Evolutionary conservation across 1,139 yeast genomes (phyloP).

Genomic region (Yamadazyma dendronema): DNA sequence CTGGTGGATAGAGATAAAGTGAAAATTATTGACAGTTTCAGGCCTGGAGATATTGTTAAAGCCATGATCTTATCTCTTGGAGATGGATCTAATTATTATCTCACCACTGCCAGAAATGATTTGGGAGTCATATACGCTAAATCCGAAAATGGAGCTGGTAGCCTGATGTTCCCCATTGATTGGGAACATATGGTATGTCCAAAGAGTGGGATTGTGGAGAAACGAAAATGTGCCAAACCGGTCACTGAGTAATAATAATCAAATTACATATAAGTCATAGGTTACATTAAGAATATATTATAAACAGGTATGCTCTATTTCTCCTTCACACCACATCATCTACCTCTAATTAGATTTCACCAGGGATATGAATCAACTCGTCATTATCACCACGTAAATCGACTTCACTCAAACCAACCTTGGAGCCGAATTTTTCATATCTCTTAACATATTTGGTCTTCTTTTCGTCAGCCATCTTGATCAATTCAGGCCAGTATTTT

Average conservation of each 20-base stretch:
- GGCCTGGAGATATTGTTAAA: slow-evolving; percentile 88
- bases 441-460: slow-evolving; percentile 35
- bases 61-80: slow-evolving; percentile 84
- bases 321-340: too few species aligned
- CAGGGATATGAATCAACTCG: slow-evolving; percentile 31
- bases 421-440: slow-evolving; percentile 39
- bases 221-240: slow-evolving; percentile 94
- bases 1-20: slow-evolving; percentile 90
- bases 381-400: slow-evolving; percentile 65
- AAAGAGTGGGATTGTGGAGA: slow-evolving; percentile 69
- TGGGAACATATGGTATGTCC: slow-evolving; percentile 94
- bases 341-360: background rate
- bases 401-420: slow-evolving; percentile 55
- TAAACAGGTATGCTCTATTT: too few species aligned
- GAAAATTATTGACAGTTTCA: slow-evolving; percentile 71
- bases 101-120: slow-evolving; percentile 87
- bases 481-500: slow-evolving; percentile 45
- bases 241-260: slow-evolving; percentile 17
- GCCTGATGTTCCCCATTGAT: slow-evolving; percentile 83
- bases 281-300: slow-evolving; percentile 3
- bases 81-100: slow-evolving; percentile 87
- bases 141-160: slow-evolving; percentile 67
- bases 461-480: slow-evolving; percentile 37
- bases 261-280: background rate
- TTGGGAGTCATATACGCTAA: slow-evolving; percentile 91